Base-by-base conservation (phyloP, 1,139 yeast genomes). In the Geotrichum reessii region DNA sequence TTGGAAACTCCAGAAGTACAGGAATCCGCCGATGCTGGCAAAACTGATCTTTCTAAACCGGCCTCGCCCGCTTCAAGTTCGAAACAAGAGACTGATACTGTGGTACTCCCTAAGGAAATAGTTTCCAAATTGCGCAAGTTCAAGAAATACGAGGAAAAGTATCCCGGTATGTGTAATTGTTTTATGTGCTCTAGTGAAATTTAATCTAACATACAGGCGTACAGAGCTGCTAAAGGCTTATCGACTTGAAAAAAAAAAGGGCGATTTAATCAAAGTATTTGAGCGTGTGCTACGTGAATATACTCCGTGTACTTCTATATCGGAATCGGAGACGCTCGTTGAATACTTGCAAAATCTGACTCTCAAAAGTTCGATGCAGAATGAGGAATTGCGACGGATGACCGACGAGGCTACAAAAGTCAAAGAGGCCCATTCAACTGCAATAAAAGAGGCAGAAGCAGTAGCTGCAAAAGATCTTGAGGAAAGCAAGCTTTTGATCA, bases 81-180 rank as follows among this genome's bases (percentile, higher is more conserved):
- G 9, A 33, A 47, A 28, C 14, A 51, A 31, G 14, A 14, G 9
- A 42, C 22, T 12, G 24, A 24, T 14, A 14, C 55, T 5, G 42
- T 61, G 31, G 66, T 78, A 1, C 71, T 85, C 40, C 83, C 91
- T 0, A 78, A 78, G 5, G 80, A 79, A 9, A 71, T 87, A 31
- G 79, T 81, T 64, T 75, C 84, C 14, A 87, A 86, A 66, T 74
- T 92, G 72, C 80, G 81, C 62, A 91, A 89, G 74, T 89, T 89
- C 69, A 84, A 81, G 60, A 91, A 90, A 70, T 93, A 91, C 71
- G 98, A 93, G 71, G 87, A 87, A 59, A 89, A 89, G 69, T 92
- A 91, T 69, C 98, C 97, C 42, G 58, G 62, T 59, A 54, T 3
- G 61, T 42, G 7, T 28, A 19, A 24, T 48, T 42, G 1, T 47